Conservation (phyloP, 192 early-diverging fungal species). For the Gigaspora rosea region DNA sequence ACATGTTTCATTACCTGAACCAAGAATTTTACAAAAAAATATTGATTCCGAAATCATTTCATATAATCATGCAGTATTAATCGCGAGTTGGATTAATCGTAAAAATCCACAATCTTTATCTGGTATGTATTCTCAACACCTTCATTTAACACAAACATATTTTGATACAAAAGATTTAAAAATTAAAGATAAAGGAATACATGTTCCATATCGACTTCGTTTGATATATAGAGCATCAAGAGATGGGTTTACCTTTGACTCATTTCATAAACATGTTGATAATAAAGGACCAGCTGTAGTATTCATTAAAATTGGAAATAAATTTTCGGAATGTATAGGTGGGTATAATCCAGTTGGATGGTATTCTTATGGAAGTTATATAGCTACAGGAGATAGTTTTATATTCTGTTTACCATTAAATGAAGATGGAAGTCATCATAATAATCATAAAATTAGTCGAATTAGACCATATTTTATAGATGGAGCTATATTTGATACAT, state of each 20-base stretch:
- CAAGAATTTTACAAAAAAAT: background rate
- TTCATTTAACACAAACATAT: background rate
- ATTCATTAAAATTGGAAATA: background rate
- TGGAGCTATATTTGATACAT: constrained; percentile 6
- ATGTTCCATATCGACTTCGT: background rate
- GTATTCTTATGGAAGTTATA: background rate
- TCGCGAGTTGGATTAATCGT: background rate
- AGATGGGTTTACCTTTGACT: constrained; percentile 13
- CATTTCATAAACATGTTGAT: constrained; percentile 23
- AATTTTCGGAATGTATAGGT: background rate
- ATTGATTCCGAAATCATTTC: constrained; percentile 8
- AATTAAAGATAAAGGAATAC: background rate
- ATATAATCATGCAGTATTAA: constrained; percentile 12
- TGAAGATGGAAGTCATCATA: background rate
- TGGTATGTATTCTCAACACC: background rate
- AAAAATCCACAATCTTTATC: background rate
- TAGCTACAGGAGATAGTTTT: constrained; percentile 23
- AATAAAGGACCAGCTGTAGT: background rate
- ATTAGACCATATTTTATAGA: constrained; percentile 7
- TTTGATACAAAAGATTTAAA: background rate
- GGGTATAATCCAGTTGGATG: constrained; percentile 28
- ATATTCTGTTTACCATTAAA: background rate
- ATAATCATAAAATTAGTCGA: background rate
- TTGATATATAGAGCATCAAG: constrained; percentile 16
- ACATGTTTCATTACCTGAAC: background rate